Conservation (phyloP, 768 basidiomycete genomes). For the Chiua virens region DNA sequence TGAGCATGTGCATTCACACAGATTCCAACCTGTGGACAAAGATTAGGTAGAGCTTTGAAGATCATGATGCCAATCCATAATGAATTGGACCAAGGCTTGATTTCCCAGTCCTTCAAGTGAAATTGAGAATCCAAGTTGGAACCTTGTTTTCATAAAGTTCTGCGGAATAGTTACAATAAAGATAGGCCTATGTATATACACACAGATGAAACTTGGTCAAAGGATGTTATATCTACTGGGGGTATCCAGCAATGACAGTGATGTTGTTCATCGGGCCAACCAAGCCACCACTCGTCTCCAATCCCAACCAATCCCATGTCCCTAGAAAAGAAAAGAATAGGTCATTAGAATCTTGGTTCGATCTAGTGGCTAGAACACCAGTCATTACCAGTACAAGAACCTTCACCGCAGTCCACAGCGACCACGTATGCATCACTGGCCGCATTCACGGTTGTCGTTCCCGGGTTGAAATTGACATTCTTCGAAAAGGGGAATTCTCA, state of each 20-base stretch:
- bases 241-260: constrained; percentile 34
- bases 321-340: constrained; percentile 36
- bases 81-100: too few species aligned
- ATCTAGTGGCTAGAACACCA: not conserved
- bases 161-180: too few species aligned
- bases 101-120: too few species aligned
- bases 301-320: constrained; percentile 50
- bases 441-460: constrained; percentile 44
- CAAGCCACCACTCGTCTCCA: constrained; percentile 45
- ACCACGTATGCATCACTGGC: constrained; percentile 42
- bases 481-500: constrained; percentile 16
- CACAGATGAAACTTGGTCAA: too few species aligned
- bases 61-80: too few species aligned
- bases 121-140: too few species aligned
- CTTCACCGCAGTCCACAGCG: constrained; percentile 56
- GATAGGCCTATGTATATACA: too few species aligned
- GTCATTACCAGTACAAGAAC: constrained; percentile 47
- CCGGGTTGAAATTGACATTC: constrained; percentile 49
- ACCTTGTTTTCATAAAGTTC: too few species aligned
- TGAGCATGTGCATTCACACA: too few species aligned
- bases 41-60: too few species aligned
- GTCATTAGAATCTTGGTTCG: not conserved
- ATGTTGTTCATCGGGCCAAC: constrained; percentile 37
- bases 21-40: too few species aligned
- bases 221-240: constrained; percentile 11